These are phyloP conservation scores for Claviceps purpurea DNA, from an alignment of 2,329 filamentous ascomycete species.

Conservation along the genomic window DNA sequence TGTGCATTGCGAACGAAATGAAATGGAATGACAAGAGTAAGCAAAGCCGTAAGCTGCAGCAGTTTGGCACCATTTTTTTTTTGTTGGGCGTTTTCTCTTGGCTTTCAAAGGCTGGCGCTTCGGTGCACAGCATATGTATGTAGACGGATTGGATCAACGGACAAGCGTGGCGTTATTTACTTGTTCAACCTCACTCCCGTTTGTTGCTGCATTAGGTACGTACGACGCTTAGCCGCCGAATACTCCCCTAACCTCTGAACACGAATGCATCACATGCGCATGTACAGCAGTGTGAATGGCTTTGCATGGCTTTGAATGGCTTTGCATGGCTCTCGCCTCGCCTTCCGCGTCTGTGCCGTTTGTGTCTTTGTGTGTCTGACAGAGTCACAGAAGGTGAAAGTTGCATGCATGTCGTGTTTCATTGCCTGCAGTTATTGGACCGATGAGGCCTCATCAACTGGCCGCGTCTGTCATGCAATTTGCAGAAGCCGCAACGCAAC, in stretches of 20 bases:
- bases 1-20: conserved; percentile 13
- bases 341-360: background rate
- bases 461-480: background rate
- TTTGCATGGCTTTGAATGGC: no score
- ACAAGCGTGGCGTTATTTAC: background rate
- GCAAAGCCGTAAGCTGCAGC: no score
- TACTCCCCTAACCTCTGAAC: background rate
- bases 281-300: background rate
- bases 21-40: conserved; percentile 13
- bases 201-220: background rate
- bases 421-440: background rate
- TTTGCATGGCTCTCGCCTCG: background rate
- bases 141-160: background rate
- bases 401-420: background rate
- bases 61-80: background rate
- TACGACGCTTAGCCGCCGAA: background rate
- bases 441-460: background rate
- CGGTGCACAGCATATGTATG: background rate
- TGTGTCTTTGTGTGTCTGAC: background rate
- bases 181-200: background rate
- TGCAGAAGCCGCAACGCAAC: no score
- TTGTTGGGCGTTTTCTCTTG: background rate
- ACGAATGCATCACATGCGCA: background rate
- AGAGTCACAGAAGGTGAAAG: no score
- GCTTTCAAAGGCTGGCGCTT: conserved; percentile 4